Conservation (phyloP, 371 early-diverging fungal species). For the Dinochytrium kinnereticum region DNA sequence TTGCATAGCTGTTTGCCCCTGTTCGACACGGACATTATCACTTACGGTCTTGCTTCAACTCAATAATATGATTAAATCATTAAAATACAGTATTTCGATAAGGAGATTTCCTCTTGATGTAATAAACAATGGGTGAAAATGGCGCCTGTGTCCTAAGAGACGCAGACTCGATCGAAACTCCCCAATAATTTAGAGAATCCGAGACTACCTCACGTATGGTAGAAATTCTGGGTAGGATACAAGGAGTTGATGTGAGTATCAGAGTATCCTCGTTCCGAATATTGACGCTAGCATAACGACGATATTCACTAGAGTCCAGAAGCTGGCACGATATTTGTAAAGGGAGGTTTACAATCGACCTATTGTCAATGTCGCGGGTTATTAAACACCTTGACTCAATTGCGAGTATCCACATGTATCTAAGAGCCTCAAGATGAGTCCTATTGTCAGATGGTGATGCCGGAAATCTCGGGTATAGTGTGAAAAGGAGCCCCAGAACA, state of each 20-base stretch:
- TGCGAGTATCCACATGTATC: conserved; percentile 90
- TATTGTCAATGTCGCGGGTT: conserved; percentile 63
- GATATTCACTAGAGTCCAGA: not conserved
- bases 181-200: not conserved
- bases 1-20: no score
- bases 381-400: conserved; percentile 76
- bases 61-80: no score
- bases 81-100: no score
- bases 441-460: conserved; percentile 69
- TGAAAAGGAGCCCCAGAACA: conserved; percentile 72
- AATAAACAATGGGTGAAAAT: no score
- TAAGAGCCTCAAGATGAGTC: conserved; percentile 76
- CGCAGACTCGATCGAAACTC: no score
- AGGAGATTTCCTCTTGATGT: no score
- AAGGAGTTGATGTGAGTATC: not conserved
- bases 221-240: not conserved
- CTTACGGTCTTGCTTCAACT: no score
- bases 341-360: not conserved
- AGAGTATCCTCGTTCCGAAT: not conserved
- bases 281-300: not conserved
- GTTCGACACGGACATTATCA: no score
- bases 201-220: not conserved
- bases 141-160: no score
- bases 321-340: not conserved
- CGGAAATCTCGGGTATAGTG: conserved; percentile 83